Evolutionary conservation across 495 filamentous ascomycete species (phyloP).

Genomic region (Hyaloscypha bicolor): DNA sequence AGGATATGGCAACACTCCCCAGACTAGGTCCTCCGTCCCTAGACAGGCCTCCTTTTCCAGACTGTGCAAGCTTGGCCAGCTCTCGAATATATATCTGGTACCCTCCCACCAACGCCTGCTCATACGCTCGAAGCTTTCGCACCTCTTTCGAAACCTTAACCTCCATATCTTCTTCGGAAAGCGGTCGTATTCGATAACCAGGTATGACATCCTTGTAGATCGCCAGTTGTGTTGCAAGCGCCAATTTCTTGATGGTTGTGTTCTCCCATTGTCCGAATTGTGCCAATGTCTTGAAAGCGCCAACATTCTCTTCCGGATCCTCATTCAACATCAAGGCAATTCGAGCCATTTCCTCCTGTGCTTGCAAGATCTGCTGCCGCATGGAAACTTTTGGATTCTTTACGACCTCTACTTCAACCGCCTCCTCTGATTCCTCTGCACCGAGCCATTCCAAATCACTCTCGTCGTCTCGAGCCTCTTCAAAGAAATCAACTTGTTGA

Average conservation of each 20-base stretch:
- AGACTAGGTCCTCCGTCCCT: conserved; percentile 45
- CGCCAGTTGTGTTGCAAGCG: conserved; percentile 79
- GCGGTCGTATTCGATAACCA: conserved; percentile 88
- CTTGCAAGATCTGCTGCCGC: conserved; percentile 76
- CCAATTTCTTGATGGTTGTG: conserved; percentile 77
- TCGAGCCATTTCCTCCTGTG: conserved; percentile 90
- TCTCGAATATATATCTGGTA: conserved; percentile 84
- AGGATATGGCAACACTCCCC: conserved; percentile 76
- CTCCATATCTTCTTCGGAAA: conserved; percentile 67
- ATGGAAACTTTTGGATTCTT: conserved; percentile 62
- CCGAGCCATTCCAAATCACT: conserved; percentile 44
- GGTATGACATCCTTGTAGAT: conserved; percentile 97
- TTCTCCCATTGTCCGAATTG: conserved; percentile 72
- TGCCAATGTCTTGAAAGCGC: conserved; percentile 73
- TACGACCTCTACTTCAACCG: conserved; percentile 43
- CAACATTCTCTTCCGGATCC: conserved; percentile 87
- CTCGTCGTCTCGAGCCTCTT: conserved; percentile 55
- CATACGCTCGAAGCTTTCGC: conserved; percentile 73
- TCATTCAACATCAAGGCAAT: conserved; percentile 83
- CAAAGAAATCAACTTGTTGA: conserved; percentile 57
- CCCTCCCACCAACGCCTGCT: conserved; percentile 77
- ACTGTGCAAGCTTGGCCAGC: conserved; percentile 63
- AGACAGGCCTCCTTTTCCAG: conserved; percentile 36
- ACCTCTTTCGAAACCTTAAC: conserved; percentile 93
- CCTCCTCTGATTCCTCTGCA: conserved; percentile 42